phyloP scores from a whole-genome alignment of 176 grass and related monocot species.

The Chrysopogon serrulatus region DNA sequence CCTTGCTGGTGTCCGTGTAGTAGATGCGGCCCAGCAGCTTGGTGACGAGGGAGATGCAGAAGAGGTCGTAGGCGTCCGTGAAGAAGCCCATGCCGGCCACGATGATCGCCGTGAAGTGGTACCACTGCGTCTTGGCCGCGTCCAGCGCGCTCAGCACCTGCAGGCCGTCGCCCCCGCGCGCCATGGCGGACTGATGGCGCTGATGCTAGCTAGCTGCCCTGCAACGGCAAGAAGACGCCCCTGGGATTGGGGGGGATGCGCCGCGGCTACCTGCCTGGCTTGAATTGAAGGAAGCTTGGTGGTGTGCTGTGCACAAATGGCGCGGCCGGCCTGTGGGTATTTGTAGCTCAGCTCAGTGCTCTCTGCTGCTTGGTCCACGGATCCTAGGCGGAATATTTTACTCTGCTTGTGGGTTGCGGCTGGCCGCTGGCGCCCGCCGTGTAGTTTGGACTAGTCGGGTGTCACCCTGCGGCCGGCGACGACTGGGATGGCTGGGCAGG shows the following conservation, averaged over 20 bases:
- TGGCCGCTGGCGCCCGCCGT: not conserved
- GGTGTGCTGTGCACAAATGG: not conserved
- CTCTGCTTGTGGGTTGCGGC: not conserved
- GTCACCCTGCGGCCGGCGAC: not conserved
- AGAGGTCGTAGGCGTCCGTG: slow-evolving; percentile 91
- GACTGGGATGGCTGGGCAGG: not conserved
- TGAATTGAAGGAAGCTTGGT: too few relatives aligned
- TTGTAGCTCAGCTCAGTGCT: not conserved
- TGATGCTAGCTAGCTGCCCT: not conserved
- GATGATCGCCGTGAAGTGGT: slow-evolving; percentile 81
- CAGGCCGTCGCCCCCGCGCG: slow-evolving; percentile 16
- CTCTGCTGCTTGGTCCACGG: not conserved
- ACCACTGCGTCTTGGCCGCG: slow-evolving; percentile 72
- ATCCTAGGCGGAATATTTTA: not conserved
- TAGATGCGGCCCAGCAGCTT: slow-evolving; percentile 73
- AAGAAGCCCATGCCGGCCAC: slow-evolving; percentile 97
- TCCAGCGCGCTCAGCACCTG: slow-evolving; percentile 59
- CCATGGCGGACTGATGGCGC: slow-evolving; percentile 28
- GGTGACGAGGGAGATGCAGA: slow-evolving; percentile 71
- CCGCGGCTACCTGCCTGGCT: not conserved
- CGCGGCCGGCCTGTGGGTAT: not conserved
- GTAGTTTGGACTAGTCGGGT: not conserved
- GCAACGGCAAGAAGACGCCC: not conserved
- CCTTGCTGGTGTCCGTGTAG: slow-evolving; percentile 38
- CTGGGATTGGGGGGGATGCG: too few relatives aligned